phyloP scores from a whole-genome alignment of 495 filamentous ascomycete genomes.

The Neurospora discreta region DNA sequence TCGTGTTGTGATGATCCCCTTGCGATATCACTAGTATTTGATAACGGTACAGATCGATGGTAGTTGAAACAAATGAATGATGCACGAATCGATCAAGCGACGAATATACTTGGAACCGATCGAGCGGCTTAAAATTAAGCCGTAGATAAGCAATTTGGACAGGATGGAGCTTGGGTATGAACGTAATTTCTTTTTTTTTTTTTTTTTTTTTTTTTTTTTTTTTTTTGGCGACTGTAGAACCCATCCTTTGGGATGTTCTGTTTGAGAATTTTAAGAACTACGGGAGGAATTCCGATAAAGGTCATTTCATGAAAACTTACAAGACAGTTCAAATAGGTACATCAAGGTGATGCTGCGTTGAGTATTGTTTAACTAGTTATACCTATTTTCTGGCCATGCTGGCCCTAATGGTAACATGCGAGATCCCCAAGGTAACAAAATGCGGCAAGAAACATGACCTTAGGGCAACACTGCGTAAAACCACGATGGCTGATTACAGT shows the following conservation, averaged over 20 bases:
- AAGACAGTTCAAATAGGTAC: background rate
- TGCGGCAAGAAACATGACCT: background rate
- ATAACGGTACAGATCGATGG: background rate
- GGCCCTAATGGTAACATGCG: too few species aligned
- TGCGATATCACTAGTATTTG: background rate
- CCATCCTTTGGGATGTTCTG: background rate
- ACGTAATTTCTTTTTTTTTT: background rate
- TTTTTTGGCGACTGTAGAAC: background rate
- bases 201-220: background rate
- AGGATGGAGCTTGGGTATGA: background rate
- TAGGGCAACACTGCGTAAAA: background rate
- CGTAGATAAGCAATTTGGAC: background rate
- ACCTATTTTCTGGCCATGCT: too few species aligned
- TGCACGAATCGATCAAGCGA: background rate
- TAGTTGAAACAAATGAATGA: background rate
- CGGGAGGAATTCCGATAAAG: background rate
- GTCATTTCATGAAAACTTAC: background rate
- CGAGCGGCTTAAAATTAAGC: background rate
- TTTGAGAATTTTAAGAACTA: background rate
- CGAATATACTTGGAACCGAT: background rate
- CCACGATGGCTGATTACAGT: background rate
- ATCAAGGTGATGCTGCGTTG: too few species aligned
- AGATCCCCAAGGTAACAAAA: background rate
- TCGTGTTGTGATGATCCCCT: too few species aligned
- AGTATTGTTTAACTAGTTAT: too few species aligned